Evolutionary conservation across 495 filamentous ascomycete genomes (phyloP).

Genomic region (Cairneyella variabilis): DNA sequence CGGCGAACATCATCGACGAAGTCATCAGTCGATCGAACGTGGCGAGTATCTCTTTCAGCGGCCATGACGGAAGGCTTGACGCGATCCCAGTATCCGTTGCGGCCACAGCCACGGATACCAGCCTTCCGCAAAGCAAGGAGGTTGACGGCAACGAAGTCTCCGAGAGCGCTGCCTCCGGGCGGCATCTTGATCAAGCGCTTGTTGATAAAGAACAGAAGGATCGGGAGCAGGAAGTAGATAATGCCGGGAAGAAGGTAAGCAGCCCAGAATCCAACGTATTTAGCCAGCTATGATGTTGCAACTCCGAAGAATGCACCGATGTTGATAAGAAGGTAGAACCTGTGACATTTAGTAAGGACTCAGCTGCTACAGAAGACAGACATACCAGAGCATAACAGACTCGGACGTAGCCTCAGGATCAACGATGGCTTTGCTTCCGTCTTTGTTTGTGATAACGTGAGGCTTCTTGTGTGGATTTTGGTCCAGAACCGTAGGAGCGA

Average conservation of each 20-base stretch:
- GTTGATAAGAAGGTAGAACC: constrained; percentile 76
- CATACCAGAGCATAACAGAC: constrained; percentile 50
- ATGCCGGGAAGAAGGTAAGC: constrained; percentile 65
- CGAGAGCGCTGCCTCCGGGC: constrained; percentile 49
- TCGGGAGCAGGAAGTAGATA: constrained; percentile 52
- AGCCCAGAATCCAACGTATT: constrained; percentile 63
- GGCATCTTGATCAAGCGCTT: constrained; percentile 44
- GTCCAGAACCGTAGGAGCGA: constrained; percentile 66
- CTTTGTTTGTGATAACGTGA: constrained; percentile 59
- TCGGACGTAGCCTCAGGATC: constrained; percentile 73
- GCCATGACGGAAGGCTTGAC: constrained; percentile 53
- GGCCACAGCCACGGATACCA: constrained; percentile 47
- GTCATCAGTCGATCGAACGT: constrained; percentile 39
- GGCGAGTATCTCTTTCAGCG: constrained; percentile 39
- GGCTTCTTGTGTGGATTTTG: constrained; percentile 55
- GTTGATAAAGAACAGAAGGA: constrained; percentile 46
- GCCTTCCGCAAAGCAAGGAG: constrained; percentile 45
- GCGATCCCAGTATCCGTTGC: constrained; percentile 53
- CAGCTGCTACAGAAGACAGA: neutral
- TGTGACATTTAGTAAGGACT: constrained; percentile 13
- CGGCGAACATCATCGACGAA: constrained; percentile 50
- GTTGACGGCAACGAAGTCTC: constrained; percentile 48
- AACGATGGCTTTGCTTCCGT: constrained; percentile 70
- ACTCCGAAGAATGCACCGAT: constrained; percentile 61
- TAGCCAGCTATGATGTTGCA: constrained; percentile 39